Evolutionary conservation across 345 rosid species (phyloP).

Genomic region (Kernera saxatilis): DNA sequence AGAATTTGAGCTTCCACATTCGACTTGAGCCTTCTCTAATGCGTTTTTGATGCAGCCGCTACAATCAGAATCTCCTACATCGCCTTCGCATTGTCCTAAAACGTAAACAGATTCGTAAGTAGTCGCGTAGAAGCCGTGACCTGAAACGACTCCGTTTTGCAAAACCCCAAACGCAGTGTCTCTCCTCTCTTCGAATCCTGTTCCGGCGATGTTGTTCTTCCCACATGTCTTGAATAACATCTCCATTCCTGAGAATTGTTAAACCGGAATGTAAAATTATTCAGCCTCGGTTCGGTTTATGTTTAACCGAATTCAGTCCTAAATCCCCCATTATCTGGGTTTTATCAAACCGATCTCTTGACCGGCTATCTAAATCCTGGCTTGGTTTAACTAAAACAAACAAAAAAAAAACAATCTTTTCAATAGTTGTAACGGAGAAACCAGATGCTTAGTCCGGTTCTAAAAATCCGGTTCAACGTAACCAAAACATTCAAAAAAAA

Average conservation of each 20-base stretch:
- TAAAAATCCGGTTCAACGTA: neutral
- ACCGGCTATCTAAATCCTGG: neutral
- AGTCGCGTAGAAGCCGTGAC: conserved; percentile 68
- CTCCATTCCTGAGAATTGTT: conserved; percentile 50
- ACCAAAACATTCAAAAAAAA: neutral
- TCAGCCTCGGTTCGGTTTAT: neutral
- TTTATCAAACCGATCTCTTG: neutral
- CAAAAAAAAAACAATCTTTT: neutral
- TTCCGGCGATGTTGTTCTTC: conserved; percentile 49
- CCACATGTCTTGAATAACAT: conserved; percentile 89
- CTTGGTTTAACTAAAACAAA: neutral
- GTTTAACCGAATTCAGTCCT: neutral
- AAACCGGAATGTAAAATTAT: neutral
- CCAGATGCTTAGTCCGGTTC: neutral
- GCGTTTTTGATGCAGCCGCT: conserved; percentile 74
- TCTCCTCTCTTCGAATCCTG: conserved; percentile 82
- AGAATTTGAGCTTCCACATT: conserved; percentile 77
- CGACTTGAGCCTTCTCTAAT: conserved; percentile 78
- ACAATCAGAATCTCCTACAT: conserved; percentile 91
- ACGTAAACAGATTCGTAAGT: conserved; percentile 64
- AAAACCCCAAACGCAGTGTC: conserved; percentile 66
- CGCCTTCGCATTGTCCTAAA: conserved; percentile 95
- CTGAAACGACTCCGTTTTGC: conserved; percentile 64
- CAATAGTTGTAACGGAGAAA: neutral
- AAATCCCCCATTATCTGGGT: too few species aligned